Conservation (phyloP, 805 yeast species). For the Maudiozyma turicensis region DNA sequence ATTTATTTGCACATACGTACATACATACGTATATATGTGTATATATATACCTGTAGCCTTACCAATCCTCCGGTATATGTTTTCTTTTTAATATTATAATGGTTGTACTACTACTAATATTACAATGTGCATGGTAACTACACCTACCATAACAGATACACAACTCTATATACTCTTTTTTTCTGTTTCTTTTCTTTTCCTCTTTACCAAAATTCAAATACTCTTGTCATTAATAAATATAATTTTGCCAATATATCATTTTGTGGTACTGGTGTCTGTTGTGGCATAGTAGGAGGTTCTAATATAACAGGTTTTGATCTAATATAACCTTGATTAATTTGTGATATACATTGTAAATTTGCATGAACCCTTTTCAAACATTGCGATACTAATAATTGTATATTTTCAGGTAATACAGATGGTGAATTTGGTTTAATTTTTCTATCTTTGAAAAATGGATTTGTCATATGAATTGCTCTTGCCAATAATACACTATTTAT, state of each 20-base stretch:
- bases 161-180: no score
- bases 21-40: no score
- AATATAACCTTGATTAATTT: slow-evolving; percentile 24
- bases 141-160: no score
- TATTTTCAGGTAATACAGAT: slow-evolving; percentile 15
- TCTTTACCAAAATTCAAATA: slow-evolving; percentile 27
- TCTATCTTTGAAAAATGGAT: slow-evolving; percentile 2
- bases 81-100: no score
- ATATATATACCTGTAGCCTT: no score
- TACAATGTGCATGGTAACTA: no score
- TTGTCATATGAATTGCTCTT: slow-evolving; percentile 21
- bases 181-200: background rate
- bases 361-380: slow-evolving; percentile 28
- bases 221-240: slow-evolving; percentile 25
- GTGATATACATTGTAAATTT: slow-evolving; percentile 29
- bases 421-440: slow-evolving; percentile 4
- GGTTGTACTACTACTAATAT: no score
- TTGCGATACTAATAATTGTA: slow-evolving; percentile 22
- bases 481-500: slow-evolving; percentile 26
- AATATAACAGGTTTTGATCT: slow-evolving; percentile 22
- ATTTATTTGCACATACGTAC: no score
- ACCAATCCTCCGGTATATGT: no score
- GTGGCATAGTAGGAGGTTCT: slow-evolving; percentile 10
- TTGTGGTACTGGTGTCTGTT: slow-evolving; percentile 11
- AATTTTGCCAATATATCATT: slow-evolving; percentile 26